phyloP scores from a whole-genome alignment of 78 protist species.

The Dictyostelium capitatum region DNA sequence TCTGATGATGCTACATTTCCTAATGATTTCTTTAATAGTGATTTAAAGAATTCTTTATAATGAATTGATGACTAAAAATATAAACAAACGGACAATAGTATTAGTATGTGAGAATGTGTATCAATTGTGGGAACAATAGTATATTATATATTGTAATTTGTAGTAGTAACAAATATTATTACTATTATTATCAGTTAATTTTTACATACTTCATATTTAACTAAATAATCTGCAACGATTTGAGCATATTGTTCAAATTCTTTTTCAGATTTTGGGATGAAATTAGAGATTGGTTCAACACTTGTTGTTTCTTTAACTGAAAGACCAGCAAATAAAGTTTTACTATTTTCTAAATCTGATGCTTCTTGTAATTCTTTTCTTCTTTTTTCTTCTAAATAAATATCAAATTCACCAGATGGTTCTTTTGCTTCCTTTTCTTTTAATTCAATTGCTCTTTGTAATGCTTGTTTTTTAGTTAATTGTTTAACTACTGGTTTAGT shows the following conservation, averaged over 20 bases:
- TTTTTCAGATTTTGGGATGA: conserved; percentile 54
- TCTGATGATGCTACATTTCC: conserved; percentile 20
- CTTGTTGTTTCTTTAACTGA: conserved; percentile 16
- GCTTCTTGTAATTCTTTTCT: conserved; percentile 71
- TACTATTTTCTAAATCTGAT: conserved; percentile 38
- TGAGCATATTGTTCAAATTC: conserved; percentile 57
- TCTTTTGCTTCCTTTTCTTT: conserved; percentile 35
- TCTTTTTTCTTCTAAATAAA: conserved; percentile 48
- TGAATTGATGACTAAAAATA: conserved; percentile 45
- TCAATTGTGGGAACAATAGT: background rate
- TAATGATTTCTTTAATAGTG: conserved; percentile 13
- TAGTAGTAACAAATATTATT: too few species aligned
- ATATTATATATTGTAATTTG: background rate
- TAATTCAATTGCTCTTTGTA: conserved; percentile 40
- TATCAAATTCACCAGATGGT: conserved; percentile 31
- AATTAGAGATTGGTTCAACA: background rate
- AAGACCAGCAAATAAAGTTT: conserved; percentile 16
- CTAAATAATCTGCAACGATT: conserved; percentile 33
- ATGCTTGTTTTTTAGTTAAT: conserved; percentile 35
- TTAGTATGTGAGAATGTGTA: too few species aligned
- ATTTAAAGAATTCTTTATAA: conserved; percentile 20
- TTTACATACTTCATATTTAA: conserved; percentile 44
- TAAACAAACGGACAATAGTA: background rate
- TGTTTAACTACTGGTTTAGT: conserved; percentile 38
- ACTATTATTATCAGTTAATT: background rate